Percentiles rank a stretch among this genome's conserved stretches.
Conservation (phyloP, 2,329 filamentous ascomycete genomes). For the Metarhizium album region DNA sequence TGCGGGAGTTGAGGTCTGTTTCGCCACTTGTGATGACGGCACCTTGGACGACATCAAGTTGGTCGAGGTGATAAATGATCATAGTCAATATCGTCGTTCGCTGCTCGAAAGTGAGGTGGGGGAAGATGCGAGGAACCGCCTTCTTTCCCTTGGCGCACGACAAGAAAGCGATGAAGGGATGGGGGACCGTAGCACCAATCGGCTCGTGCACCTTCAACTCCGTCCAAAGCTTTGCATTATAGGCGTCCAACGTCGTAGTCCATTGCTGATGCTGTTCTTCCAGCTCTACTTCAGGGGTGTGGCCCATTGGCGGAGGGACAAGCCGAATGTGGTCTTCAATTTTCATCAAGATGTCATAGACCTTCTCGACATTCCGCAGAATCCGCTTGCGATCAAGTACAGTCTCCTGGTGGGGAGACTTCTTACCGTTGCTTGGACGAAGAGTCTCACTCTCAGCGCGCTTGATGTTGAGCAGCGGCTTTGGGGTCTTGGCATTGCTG, state of each 20-base stretch:
- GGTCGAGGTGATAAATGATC: constrained; percentile 87
- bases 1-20: constrained; percentile 56
- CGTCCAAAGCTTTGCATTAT: constrained; percentile 75
- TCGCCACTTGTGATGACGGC: constrained; percentile 67
- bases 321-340: constrained; percentile 87
- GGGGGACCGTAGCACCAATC: constrained; percentile 63
- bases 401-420: constrained; percentile 20
- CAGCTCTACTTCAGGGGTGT: constrained; percentile 48
- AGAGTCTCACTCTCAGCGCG: constrained; percentile 59
- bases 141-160: constrained; percentile 96
- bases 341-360: constrained; percentile 82
- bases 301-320: constrained; percentile 54
- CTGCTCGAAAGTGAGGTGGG: constrained; percentile 84
- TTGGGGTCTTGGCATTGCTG: constrained; percentile 96
- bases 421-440: constrained; percentile 39
- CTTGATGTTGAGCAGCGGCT: constrained; percentile 91
- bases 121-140: constrained; percentile 87
- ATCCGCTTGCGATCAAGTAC: constrained; percentile 72
- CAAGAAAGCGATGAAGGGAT: constrained; percentile 93
- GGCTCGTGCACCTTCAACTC: constrained; percentile 89
- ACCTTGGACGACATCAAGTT: constrained; percentile 77
- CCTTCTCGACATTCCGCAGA: constrained; percentile 74
- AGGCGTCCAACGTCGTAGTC: constrained; percentile 43
- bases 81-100: constrained; percentile 92
- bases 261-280: constrained; percentile 71